Base-by-base conservation (phyloP, 202 grass and related monocot genomes). In the Eragrostis tef region DNA sequence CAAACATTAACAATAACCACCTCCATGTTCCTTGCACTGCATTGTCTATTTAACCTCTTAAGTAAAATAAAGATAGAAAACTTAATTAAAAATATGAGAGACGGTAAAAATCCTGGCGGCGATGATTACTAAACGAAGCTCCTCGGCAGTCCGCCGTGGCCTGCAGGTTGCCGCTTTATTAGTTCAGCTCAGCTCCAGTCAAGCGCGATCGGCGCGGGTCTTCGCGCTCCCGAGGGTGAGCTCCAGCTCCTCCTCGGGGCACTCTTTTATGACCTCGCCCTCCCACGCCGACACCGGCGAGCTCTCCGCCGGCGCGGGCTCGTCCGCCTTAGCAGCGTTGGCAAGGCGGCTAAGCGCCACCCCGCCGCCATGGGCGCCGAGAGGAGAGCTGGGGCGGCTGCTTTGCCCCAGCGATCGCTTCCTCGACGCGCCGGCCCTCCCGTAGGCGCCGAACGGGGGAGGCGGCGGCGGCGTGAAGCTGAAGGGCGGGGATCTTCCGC, bases 171-270 rank as follows among this genome's bases (percentile, higher is more conserved):
- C 41, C 21, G 57, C 57, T 25, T n/a, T n/a, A n/a, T n/a, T 10
- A 26, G 57, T 45, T 17, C 36, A 67, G 68, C 9, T 24, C 2
- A 19, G 25, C 3, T 10, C 5, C 19, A 27, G 1, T 71, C 34
- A 71, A 2, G 50, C 70, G 15, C 65, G 46, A 67, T 90, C 82
- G 6, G 47, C 61, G 64, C 92, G 89, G 56, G 73, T 91, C 70
- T 11, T 93, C 2, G 77, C 27, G 72, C 73, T 86, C n/a, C 92
- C 92, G 19, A 93, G 95, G 13, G 92, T 93, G 53, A 98, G 89
- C 64, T 94, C 90, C 66, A 90, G 82, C 62, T 93, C 94, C 64
- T 97, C 90, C 2, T 86, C 90, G 14, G 87, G 74, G 17, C 44
- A 71, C 12, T 81, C 86, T 57, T 88, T 82, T 51, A 85, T 76